Evolutionary conservation across 805 yeast genomes (phyloP).

Genomic region (Kurtzmaniella cleridarum): DNA sequence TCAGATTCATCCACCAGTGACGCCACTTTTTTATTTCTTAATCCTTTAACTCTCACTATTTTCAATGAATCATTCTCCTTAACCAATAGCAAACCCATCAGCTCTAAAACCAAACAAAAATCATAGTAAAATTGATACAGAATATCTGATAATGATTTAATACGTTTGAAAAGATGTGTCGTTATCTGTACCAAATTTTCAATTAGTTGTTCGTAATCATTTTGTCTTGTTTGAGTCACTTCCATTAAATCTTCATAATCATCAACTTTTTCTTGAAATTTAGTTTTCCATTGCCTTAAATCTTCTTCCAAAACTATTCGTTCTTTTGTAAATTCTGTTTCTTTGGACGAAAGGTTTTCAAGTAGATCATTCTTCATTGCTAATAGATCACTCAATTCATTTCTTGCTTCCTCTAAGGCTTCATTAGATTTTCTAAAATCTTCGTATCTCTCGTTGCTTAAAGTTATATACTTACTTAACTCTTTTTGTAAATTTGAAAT

Average conservation of each 20-base stretch:
- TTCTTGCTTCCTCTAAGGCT: constrained; percentile 8
- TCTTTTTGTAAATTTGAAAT: constrained; percentile 1
- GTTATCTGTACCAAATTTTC: constrained; percentile 18
- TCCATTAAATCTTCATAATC: constrained; percentile 40
- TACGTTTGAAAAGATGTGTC: constrained; percentile 9
- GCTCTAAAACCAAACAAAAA: constrained; percentile 56
- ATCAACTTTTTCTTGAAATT: constrained; percentile 43
- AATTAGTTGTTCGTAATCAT: constrained; percentile 22
- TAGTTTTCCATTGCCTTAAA: constrained; percentile 36
- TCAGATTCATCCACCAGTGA: constrained; percentile 21
- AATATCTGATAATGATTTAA: constrained; percentile 12
- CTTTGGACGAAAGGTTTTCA: constrained; percentile 64
- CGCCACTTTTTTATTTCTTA: constrained; percentile 39
- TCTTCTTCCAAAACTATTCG: constrained; percentile 45
- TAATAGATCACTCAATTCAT: constrained; percentile 17
- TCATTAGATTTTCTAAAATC: constrained; percentile 12
- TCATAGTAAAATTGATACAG: constrained; percentile 33
- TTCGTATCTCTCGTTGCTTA: constrained; percentile 2
- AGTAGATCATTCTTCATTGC: constrained; percentile 56
- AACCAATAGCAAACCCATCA: constrained; percentile 69
- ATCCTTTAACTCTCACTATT: constrained; percentile 76
- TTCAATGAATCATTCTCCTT: constrained; percentile 38
- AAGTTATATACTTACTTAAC: background rate
- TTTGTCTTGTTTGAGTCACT: constrained; percentile 24
- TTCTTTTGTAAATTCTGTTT: constrained; percentile 52